Evolutionary conservation across 1,284 basidiomycete genomes (phyloP).

Genomic region (Cronartium quercuum): DNA sequence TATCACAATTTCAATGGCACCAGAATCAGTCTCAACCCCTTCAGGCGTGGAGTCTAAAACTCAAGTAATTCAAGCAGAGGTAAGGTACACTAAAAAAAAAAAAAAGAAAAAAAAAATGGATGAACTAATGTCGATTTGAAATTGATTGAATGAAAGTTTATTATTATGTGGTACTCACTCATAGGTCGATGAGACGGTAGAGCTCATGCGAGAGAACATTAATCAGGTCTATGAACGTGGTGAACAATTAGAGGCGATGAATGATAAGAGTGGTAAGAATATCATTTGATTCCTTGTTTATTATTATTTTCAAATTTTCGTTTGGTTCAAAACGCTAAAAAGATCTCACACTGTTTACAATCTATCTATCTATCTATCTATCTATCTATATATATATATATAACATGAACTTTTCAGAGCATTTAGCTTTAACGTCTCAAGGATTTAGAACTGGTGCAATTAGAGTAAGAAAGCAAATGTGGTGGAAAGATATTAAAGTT

Average conservation of each 20-base stretch:
- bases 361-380: too few relatives aligned
- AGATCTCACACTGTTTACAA: too few relatives aligned
- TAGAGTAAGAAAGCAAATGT: conserved; percentile 90
- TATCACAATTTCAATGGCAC: neutral
- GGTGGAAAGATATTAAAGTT: conserved; percentile 59
- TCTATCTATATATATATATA: too few relatives aligned
- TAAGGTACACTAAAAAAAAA: neutral
- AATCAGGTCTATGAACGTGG: conserved; percentile 91
- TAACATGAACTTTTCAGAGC: conserved; percentile 60
- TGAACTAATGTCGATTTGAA: neutral
- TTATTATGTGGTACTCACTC: neutral
- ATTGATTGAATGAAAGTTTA: neutral
- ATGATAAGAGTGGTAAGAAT: conserved; percentile 90
- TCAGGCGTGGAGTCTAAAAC: conserved; percentile 55
- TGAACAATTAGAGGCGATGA: conserved; percentile 84
- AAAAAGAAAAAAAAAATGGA: too few relatives aligned
- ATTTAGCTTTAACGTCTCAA: conserved; percentile 95
- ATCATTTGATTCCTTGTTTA: neutral
- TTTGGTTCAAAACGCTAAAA: too few relatives aligned
- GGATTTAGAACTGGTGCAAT: conserved; percentile 96
- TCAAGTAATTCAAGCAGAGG: conserved; percentile 79
- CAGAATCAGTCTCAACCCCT: neutral
- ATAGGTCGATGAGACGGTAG: conserved; percentile 83
- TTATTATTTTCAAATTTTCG: too few relatives aligned
- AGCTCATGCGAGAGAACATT: conserved; percentile 97